phyloP scores from a whole-genome alignment of 1,284 basidiomycete species.

The Abortiporus biennis region DNA sequence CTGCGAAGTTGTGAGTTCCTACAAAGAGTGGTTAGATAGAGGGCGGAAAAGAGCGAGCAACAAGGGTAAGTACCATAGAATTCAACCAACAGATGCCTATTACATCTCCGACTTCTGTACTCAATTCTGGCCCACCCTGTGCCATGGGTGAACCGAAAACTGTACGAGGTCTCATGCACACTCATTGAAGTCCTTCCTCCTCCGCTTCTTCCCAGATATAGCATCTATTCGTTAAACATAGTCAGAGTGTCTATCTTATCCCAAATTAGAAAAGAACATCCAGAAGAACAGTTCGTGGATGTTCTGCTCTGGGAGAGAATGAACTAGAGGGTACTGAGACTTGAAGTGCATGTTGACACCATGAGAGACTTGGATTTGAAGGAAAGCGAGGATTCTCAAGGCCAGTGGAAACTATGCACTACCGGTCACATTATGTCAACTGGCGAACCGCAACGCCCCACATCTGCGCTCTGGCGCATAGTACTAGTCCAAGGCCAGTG shows the following conservation, averaged over 20 bases:
- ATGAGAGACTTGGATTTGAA: too few relatives aligned
- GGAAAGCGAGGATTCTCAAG: too few relatives aligned
- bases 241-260: conserved; percentile 45
- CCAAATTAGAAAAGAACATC: conserved; percentile 47
- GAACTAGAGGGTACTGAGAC: conserved; percentile 3
- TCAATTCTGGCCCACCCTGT: conserved; percentile 53
- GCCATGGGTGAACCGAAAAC: conserved; percentile 39
- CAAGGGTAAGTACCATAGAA: conserved; percentile 43
- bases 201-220: conserved; percentile 38
- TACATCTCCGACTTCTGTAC: conserved; percentile 41
- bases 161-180: conserved; percentile 50
- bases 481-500: too few relatives aligned
- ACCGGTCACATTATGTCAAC: too few relatives aligned
- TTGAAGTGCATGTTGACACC: conserved; percentile 7
- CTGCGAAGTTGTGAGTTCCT: conserved; percentile 50
- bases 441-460: too few relatives aligned
- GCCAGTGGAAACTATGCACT: too few relatives aligned
- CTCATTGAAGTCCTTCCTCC: conserved; percentile 42
- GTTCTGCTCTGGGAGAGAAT: conserved; percentile 4
- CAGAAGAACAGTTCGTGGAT: conserved; percentile 2
- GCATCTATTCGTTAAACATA: conserved; percentile 53
- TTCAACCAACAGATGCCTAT: conserved; percentile 68
- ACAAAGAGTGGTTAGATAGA: conserved; percentile 56
- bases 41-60: not conserved
- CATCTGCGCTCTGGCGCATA: too few relatives aligned